Conservation (phyloP, 257 asterid species). For the Eustoma russellianum region DNA sequence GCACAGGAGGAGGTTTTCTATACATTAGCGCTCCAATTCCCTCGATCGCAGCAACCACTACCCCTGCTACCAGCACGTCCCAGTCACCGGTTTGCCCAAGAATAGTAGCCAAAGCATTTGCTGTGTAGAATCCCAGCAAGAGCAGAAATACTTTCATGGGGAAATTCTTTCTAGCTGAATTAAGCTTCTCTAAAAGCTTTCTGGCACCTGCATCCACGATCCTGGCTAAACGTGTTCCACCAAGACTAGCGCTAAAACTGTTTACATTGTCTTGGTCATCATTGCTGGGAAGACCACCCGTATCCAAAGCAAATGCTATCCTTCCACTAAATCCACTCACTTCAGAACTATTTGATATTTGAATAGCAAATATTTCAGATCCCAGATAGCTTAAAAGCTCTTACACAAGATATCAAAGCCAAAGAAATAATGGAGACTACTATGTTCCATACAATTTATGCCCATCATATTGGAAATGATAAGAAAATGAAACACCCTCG, state of each 20-base stretch:
- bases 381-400: too few relatives aligned
- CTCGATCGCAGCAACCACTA: constrained; percentile 89
- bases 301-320: constrained; percentile 52
- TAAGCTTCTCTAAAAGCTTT: constrained; percentile 62
- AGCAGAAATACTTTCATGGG: constrained; percentile 89
- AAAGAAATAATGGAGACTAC: too few relatives aligned
- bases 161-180: constrained; percentile 68
- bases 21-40: constrained; percentile 98
- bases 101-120: constrained; percentile 86
- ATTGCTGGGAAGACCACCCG: constrained; percentile 54
- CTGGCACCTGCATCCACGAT: constrained; percentile 77
- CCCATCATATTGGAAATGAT: too few relatives aligned
- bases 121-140: constrained; percentile 90
- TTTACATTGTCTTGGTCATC: constrained; percentile 40
- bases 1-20: constrained; percentile 37
- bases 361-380: constrained; percentile 5
- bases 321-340: constrained; percentile 28
- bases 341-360: constrained; percentile 22
- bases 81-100: constrained; percentile 98
- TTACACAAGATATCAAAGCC: too few relatives aligned
- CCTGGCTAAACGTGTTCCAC: constrained; percentile 87
- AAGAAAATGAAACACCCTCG: too few relatives aligned
- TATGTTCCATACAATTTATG: too few relatives aligned
- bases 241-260: constrained; percentile 35
- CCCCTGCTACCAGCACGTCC: constrained; percentile 94